Conservation (phyloP, 2,329 filamentous ascomycete species). For the Alternaria novae-zelandiae region DNA sequence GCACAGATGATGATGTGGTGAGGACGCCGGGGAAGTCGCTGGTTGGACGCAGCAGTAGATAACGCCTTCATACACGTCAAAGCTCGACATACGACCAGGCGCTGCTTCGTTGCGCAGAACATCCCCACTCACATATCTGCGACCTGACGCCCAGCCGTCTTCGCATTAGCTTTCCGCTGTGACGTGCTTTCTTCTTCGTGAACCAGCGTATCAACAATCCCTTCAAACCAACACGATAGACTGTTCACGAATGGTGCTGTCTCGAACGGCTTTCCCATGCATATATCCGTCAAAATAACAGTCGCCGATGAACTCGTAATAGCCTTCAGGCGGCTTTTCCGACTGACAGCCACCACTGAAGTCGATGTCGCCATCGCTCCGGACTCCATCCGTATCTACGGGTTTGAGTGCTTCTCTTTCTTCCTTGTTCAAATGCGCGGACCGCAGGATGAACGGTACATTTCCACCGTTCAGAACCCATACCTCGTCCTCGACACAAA, state of each 20-base stretch:
- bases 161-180: background rate
- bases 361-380: background rate
- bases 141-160: background rate
- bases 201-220: background rate
- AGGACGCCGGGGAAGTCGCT: background rate
- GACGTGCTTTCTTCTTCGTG: background rate
- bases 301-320: background rate
- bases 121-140: background rate
- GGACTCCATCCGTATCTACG: background rate
- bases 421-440: background rate
- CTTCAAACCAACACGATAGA: background rate
- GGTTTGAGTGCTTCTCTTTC: background rate
- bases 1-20: background rate
- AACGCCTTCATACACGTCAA: background rate
- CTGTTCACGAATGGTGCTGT: background rate
- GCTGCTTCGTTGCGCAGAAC: background rate
- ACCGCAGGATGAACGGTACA: background rate
- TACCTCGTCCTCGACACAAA: background rate
- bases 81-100: background rate
- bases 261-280: background rate
- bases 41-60: background rate
- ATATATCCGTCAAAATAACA: background rate
- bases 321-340: background rate
- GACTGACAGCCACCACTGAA: rapidly evolving
- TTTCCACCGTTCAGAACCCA: background rate